Evolutionary conservation across 208 protist genomes (phyloP), one percentile per base, ranked within the genome.

Genomic region (Dictyostelium gargantuum): DNA sequence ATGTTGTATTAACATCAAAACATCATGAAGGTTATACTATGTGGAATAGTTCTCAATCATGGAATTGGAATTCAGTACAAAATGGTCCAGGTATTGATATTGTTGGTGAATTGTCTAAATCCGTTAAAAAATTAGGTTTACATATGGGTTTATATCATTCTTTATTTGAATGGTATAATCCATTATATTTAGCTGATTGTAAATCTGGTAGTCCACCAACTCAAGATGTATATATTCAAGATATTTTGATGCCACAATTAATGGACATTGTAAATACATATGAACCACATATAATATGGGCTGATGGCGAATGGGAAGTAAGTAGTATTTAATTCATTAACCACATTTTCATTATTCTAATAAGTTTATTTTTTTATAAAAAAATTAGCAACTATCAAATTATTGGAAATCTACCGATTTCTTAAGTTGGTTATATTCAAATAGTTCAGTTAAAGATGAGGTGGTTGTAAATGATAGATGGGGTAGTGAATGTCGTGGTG

Each of bases 11-110:
- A 13, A 95, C 93, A 6, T 75, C 68, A 38, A 95, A 96, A 56
- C 94, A 96, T 77, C 94, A 96, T 75, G 94, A 96, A 74, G 94
- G 94, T n/a, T 96, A 92, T 42, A 80, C 79, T 10, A 42, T 91
- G 6, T 96, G 91, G 94, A 29, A 58, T 1, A 63, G 38, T 40
- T 3, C 35, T 26, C 79, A 94, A 58, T 46, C 72, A 23, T 94
- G 94, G 94, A 92, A 86, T 72, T 95, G 94, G 94, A 95, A 95
- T 38, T 77, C 54, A 19, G 93, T 85, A 6, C 72, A 94, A 38
- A 29, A 74, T 4, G 86, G 94, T 23, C 84, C 94, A 26, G 13
- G 54, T 9, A 56, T 66, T 4, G 89, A 93, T 54, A 17, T 84
- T 1, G 79, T 84, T 35, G 63, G 75, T 1, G 48, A 84, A 38